These are phyloP conservation scores for Aspergillus aculeatus DNA, from an alignment of 2,329 filamentous ascomycete species.

Conservation along the genomic window DNA sequence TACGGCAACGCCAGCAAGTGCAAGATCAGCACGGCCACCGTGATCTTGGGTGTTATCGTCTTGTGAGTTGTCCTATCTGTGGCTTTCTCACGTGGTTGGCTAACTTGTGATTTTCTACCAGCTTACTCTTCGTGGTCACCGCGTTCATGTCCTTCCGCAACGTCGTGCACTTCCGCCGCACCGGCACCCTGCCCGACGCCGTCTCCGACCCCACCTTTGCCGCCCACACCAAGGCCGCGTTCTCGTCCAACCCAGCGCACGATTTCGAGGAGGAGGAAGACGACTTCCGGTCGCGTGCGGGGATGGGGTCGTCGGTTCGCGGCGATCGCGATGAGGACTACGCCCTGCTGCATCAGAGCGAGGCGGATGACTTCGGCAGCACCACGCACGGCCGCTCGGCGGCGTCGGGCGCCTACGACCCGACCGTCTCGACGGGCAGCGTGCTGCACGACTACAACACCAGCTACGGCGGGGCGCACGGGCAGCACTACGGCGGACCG, in stretches of 20 bases:
- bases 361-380: conserved; percentile 44
- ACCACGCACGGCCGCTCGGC: conserved; percentile 32
- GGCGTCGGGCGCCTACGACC: conserved; percentile 42
- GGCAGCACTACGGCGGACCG: conserved; percentile 31
- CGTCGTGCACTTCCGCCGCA: conserved; percentile 56
- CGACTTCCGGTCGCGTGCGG: conserved; percentile 42
- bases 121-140: conserved; percentile 56
- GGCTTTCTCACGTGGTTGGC: background rate
- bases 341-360: conserved; percentile 50
- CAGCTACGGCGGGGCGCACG: conserved; percentile 43
- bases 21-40: conserved; percentile 55
- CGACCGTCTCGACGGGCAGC: conserved; percentile 33
- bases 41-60: conserved; percentile 57
- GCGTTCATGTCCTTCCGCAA: conserved; percentile 55
- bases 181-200: conserved; percentile 53
- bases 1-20: conserved; percentile 58
- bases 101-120: conserved; percentile 23
- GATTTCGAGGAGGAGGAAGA: conserved; percentile 48
- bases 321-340: conserved; percentile 52
- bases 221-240: conserved; percentile 49
- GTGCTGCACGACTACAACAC: conserved; percentile 45
- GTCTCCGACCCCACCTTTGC: conserved; percentile 49
- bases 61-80: conserved; percentile 47
- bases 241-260: conserved; percentile 47
- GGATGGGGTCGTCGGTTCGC: conserved; percentile 42